Evolutionary conservation across 2,329 filamentous ascomycete species (phyloP).

Genomic region (Colletotrichum tanaceti): DNA sequence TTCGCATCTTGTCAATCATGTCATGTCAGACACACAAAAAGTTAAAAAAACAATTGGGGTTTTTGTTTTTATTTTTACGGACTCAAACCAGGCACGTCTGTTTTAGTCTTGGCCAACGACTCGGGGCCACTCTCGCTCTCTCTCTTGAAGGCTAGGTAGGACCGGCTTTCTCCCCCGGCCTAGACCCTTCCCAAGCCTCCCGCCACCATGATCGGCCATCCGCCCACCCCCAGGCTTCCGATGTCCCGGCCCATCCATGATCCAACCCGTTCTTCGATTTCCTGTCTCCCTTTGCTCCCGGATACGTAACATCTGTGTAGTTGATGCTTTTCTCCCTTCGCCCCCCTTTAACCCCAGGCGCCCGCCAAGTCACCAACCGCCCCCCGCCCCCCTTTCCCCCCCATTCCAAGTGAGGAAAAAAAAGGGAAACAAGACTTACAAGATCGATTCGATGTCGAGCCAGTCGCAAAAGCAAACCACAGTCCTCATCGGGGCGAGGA

Average conservation of each 20-base stretch:
- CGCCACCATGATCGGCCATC: background rate
- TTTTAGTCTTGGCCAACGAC: background rate
- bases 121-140: background rate
- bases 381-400: background rate
- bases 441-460: background rate
- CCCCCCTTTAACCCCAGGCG: constrained; percentile 2
- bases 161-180: background rate
- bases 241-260: constrained; percentile 10
- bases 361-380: background rate
- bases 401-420: background rate
- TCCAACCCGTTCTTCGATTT: constrained; percentile 2
- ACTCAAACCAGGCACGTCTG: background rate
- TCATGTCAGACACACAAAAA: background rate
- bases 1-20: background rate
- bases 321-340: constrained; percentile 17
- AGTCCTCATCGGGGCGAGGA: constrained; percentile 17
- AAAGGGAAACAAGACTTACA: too few relatives aligned
- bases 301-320: constrained; percentile 15
- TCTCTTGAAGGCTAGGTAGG: background rate
- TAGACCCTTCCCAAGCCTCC: background rate
- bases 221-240: constrained; percentile 6
- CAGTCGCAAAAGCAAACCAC: constrained; percentile 9
- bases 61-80: too few relatives aligned
- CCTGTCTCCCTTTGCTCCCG: constrained; percentile 30
- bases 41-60: too few relatives aligned